These are phyloP conservation scores for Pestalotiopsis sp. DNA, from an alignment of 2,329 filamentous ascomycete species.

Conservation along the genomic window DNA sequence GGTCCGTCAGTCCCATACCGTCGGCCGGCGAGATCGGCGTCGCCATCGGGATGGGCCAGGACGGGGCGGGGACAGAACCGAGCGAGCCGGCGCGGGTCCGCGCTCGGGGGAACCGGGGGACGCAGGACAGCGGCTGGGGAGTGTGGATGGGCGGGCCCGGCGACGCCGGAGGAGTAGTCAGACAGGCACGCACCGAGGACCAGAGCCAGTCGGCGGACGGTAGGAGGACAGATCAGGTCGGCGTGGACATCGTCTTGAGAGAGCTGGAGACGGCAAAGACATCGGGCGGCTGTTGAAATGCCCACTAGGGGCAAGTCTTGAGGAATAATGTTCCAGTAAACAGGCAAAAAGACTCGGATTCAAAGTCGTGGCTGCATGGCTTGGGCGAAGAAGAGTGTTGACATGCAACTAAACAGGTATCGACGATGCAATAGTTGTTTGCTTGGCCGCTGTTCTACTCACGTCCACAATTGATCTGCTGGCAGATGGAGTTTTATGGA, in stretches of 20 bases:
- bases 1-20: conserved; percentile 9
- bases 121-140: conserved; percentile 34
- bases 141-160: conserved; percentile 16
- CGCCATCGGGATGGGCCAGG: conserved; percentile 11
- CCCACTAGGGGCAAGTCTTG: background rate
- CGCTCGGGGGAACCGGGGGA: conserved; percentile 20
- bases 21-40: background rate
- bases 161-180: too few species aligned
- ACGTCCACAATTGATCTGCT: too few species aligned
- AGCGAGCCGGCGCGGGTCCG: conserved; percentile 33
- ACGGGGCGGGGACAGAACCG: conserved; percentile 22
- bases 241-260: conserved; percentile 16
- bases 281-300: conserved; percentile 23
- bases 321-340: background rate
- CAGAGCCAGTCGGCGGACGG: background rate
- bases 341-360: background rate
- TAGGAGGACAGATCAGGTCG: conserved; percentile 9
- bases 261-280: conserved; percentile 28
- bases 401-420: background rate
- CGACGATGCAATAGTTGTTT: too few species aligned
- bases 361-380: background rate
- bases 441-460: too few species aligned
- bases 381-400: background rate
- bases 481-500: too few species aligned
- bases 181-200: background rate